Evolutionary conservation across 345 rosid genomes (phyloP).

Genomic region (Moricandia moricandioides): DNA sequence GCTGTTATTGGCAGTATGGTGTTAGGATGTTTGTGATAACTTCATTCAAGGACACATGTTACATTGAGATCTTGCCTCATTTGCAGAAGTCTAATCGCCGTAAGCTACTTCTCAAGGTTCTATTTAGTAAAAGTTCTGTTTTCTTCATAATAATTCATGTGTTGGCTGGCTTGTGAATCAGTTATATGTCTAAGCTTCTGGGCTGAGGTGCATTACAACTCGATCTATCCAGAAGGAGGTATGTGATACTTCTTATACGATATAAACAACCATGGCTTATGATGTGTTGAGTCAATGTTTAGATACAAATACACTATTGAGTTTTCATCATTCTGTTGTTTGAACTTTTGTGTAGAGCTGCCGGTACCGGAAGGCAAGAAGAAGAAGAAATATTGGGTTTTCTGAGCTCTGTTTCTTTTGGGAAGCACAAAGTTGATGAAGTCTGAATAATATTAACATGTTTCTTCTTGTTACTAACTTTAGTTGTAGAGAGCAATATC

Average conservation of each 20-base stretch:
- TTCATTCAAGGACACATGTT: conserved; percentile 91
- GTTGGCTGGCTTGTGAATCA: conserved; percentile 31
- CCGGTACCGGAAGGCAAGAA: conserved; percentile 33
- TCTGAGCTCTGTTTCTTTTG: conserved; percentile 14
- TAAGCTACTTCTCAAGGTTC: conserved; percentile 32
- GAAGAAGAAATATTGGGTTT: conserved; percentile 40
- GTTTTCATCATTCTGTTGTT: background rate
- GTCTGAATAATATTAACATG: background rate
- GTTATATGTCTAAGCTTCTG: conserved; percentile 91
- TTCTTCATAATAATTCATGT: background rate
- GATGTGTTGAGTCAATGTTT: conserved; percentile 1
- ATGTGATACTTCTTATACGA: background rate
- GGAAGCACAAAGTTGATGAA: background rate
- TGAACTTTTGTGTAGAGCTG: conserved; percentile 23
- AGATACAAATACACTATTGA: background rate
- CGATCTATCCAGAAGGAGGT: conserved; percentile 93
- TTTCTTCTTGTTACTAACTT: background rate
- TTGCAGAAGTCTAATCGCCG: conserved; percentile 65
- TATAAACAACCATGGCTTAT: background rate
- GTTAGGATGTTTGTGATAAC: conserved; percentile 83
- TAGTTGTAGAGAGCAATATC: background rate
- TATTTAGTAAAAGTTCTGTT: background rate
- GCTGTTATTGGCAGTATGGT: conserved; percentile 63
- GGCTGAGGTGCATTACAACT: conserved; percentile 98
- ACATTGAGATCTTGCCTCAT: conserved; percentile 79